Evolutionary conservation across 2,329 filamentous ascomycete species (phyloP).

Genomic region (Thyridium curvatum): DNA sequence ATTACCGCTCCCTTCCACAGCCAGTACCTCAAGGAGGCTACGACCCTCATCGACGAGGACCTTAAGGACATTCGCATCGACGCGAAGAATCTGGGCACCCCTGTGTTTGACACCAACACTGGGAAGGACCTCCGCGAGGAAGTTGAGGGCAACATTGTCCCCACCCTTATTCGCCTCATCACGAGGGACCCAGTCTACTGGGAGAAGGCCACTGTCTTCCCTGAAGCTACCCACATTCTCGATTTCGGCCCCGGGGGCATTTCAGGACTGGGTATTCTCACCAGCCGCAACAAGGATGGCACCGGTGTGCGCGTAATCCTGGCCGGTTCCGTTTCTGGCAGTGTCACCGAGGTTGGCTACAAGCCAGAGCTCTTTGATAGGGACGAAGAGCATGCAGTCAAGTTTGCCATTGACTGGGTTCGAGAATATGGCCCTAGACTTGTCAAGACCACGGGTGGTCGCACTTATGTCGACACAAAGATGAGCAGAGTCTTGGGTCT

Average conservation of each 20-base stretch:
- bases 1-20: conserved; percentile 99
- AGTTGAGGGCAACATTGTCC: conserved; percentile 73
- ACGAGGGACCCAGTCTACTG: conserved; percentile 92
- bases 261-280: conserved; percentile 90
- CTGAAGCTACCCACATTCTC: conserved; percentile 84
- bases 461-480: conserved; percentile 94
- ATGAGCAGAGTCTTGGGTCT: conserved; percentile 83
- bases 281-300: conserved; percentile 98
- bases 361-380: conserved; percentile 97
- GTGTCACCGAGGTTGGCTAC: conserved; percentile 87
- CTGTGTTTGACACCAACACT: conserved; percentile 85
- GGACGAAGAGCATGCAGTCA: conserved; percentile 89
- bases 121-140: conserved; percentile 74
- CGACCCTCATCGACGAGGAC: conserved; percentile 77
- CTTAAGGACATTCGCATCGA: conserved; percentile 76
- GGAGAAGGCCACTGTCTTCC: conserved; percentile 91
- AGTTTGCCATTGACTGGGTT: conserved; percentile 95
- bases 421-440: conserved; percentile 93
- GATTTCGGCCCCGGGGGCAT: conserved; percentile 97
- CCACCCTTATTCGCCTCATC: conserved; percentile 83
- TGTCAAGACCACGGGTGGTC: conserved; percentile 80
- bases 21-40: conserved; percentile 80
- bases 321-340: conserved; percentile 86
- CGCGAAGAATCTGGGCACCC: conserved; percentile 66
- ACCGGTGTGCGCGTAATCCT: conserved; percentile 95